Conservation (phyloP, 805 yeast genomes). For the Candida schatavii region DNA sequence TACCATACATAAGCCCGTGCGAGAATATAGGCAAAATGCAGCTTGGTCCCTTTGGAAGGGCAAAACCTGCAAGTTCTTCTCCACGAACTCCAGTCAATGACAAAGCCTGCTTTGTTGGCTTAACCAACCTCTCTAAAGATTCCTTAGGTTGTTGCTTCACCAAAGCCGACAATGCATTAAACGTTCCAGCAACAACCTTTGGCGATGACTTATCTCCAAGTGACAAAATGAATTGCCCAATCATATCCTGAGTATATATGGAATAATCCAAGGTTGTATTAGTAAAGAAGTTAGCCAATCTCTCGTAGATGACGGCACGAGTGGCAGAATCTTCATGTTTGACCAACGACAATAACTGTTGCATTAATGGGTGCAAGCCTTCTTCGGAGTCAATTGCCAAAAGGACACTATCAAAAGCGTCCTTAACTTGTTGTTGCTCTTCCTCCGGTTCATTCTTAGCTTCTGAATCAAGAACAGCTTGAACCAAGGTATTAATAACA, state of each 20-base stretch:
- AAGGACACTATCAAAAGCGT: constrained; percentile 66
- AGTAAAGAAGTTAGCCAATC: constrained; percentile 70
- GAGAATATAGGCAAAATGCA: constrained; percentile 87
- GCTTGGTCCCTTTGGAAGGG: constrained; percentile 78
- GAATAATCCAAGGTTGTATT: constrained; percentile 66
- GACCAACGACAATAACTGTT: constrained; percentile 70
- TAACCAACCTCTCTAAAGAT: constrained; percentile 69
- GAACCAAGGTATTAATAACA: constrained; percentile 72
- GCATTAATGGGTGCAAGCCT: constrained; percentile 82
- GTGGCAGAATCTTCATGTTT: constrained; percentile 70
- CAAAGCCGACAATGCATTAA: constrained; percentile 61
- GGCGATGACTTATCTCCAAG: constrained; percentile 63
- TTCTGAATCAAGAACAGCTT: constrained; percentile 45
- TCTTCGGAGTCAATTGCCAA: constrained; percentile 71
- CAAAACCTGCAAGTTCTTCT: constrained; percentile 70
- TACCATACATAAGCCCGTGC: constrained; percentile 95
- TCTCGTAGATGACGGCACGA: constrained; percentile 61
- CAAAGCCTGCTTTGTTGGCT: constrained; percentile 77
- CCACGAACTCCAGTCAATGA: constrained; percentile 59
- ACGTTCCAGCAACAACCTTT: constrained; percentile 61
- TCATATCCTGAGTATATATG: constrained; percentile 71
- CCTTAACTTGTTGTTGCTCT: constrained; percentile 40
- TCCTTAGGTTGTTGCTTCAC: constrained; percentile 74
- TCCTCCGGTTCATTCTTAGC: constrained; percentile 33
- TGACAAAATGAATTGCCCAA: constrained; percentile 63